Evolutionary conservation across 2,329 filamentous ascomycete species (phyloP).

Genomic region (Penicillium sp.): DNA sequence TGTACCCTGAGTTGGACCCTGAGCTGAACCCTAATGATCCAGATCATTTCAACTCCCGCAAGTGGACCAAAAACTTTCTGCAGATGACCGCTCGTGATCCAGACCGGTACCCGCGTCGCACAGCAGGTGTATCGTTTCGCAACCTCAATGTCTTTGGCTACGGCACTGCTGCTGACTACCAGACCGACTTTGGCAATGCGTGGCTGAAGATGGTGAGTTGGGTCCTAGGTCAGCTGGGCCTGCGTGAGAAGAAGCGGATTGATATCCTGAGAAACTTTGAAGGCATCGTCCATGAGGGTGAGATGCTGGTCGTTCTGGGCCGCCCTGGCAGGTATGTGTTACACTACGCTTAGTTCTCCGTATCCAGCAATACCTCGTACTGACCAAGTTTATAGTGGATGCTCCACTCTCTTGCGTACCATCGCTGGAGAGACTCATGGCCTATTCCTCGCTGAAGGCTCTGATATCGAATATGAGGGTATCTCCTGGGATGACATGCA

Average conservation of each 20-base stretch:
- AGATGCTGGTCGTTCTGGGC: slow-evolving; percentile 58
- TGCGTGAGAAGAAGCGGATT: slow-evolving; percentile 46
- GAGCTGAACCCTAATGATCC: slow-evolving; percentile 45
- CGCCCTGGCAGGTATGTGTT: slow-evolving; percentile 44
- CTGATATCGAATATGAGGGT: slow-evolving; percentile 78
- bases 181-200: slow-evolving; percentile 48
- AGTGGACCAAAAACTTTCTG: slow-evolving; percentile 48
- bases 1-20: slow-evolving; percentile 35
- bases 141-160: slow-evolving; percentile 49
- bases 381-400: slow-evolving; percentile 45
- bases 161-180: slow-evolving; percentile 46
- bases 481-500: slow-evolving; percentile 70
- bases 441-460: slow-evolving; percentile 68
- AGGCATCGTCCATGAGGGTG: slow-evolving; percentile 58
- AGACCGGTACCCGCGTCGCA: slow-evolving; percentile 34
- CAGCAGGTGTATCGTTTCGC: slow-evolving; percentile 46
- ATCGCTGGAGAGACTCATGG: slow-evolving; percentile 82
- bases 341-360: not conserved
- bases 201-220: slow-evolving; percentile 39
- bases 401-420: slow-evolving; percentile 82
- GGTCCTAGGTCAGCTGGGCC: slow-evolving; percentile 29
- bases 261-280: slow-evolving; percentile 65
- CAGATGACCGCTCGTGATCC: slow-evolving; percentile 32
- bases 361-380: not conserved
- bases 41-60: slow-evolving; percentile 44